Base-by-base conservation (phyloP, 2,329 filamentous ascomycete genomes). In the Akanthomyces lecanii region DNA sequence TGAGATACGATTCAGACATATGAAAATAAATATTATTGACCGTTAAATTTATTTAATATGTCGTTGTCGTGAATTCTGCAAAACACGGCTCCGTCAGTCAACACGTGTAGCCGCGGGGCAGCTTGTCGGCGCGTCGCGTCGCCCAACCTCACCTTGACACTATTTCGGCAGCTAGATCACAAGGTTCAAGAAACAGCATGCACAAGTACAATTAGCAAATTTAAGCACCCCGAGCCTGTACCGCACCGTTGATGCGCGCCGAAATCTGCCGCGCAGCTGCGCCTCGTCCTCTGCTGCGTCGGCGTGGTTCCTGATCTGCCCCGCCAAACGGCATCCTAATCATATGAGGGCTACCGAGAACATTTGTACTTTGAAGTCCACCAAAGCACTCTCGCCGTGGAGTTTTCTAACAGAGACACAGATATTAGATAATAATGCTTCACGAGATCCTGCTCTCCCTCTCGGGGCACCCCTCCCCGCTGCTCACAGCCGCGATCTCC, bases 391-490 rank as follows among this genome's bases (percentile, higher is more conserved):
- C 6, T n/a, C 1, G 25, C 23, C 6, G 14, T 45, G 36, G 7
- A 12, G 0, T 25, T 6, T 18, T 2, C 58, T 61, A 25, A 61
- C 4, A 14, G 8, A 8, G 0, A 14, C 5, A 3, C 8, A 47
- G 30, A 28, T 11, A 2, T 16, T 25, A 1, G 14, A 2, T 6
- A 18, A 54, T 68, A 68, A 99, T 99, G 95, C 90, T 99, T 76
- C 95, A 98, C 85, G 95, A 99, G 82, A 92, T 99, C 79, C 87
- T 98, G 77, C 89, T 99, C 77, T 94, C 93, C 75, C 88, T 98
- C 77, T 96, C 93, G 71, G 94, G 95, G 69, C 91, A 98, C 78
- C 89, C 91, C 67, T 97, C 94, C 67, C 89, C 92, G 68, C 85
- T 98, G 73, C 90, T 97, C 79, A 84, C 85, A 74, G 73, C 78